Base-by-base conservation (phyloP, 2,329 filamentous ascomycete species). In the Colletotrichum sp. region DNA sequence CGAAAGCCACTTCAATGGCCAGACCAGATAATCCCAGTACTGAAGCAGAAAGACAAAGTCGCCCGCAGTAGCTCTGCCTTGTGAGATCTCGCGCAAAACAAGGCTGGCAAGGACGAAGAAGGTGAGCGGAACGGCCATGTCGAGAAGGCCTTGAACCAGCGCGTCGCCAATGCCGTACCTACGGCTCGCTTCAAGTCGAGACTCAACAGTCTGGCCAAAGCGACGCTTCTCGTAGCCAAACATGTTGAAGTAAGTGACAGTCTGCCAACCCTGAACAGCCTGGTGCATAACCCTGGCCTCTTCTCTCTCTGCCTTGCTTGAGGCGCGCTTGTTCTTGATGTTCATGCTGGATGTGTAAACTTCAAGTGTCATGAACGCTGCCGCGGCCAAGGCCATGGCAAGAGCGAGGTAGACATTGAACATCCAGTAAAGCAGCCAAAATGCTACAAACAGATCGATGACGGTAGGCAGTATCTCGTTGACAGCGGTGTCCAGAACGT, bases 1-100 rank as follows among this genome's bases (percentile, higher is more conserved):
- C 10, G 80, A 80, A 5, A 84, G 80, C 26, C 80, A 83, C 78
- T 80, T 80, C 80, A 87, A 78, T 2, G 84, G 84, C 66, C 76
- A 90, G 76, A 81, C 88, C 82, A 79, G 77, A 16, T 79, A 79
- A 8, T 84, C 83, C 93, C 93, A 95, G 82, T 94, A 94, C 38
- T 90, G 88, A 18, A 93, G 85, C 30, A 95, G 83, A 21, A 92
- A 92, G 6, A 94, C 90, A 76, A 95, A 92, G 75, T 89, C 89
- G 55, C 92, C 92, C 15, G 93, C 85, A 0, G 88, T 85, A 60
- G 87, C 87, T 10, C 82, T 80, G 1, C 88, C 88, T 48, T 85
- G 84, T 0, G 86, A 83, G 38, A 93, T 88, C 76, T 90, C 86
- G 72, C 88, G 87, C 9, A 89, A 87, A 5, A 89, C 91, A 16